Conservation (phyloP, 1,139 yeast species). For the Candida mesenterica region DNA sequence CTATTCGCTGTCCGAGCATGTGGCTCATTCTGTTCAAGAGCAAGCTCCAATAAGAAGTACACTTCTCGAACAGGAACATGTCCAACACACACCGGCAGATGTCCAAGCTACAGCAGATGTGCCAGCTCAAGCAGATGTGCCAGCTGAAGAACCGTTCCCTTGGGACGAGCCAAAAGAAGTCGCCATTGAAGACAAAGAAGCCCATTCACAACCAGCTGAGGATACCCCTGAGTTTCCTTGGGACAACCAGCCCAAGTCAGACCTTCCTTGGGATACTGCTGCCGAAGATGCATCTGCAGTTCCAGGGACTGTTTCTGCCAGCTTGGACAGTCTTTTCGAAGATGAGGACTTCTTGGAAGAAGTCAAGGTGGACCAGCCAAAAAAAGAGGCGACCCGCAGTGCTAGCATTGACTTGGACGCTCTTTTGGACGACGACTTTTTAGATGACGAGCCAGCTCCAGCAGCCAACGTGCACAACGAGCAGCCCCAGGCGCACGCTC, state of each 20-base stretch:
- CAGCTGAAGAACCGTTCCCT: no score
- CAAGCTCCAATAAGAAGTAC: no score
- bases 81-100: no score
- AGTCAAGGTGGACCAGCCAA: neutral
- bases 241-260: conserved; percentile 1
- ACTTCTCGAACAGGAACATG: no score
- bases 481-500: neutral
- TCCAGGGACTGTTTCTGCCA: neutral
- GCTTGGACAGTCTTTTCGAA: conserved; percentile 12
- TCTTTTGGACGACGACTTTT: conserved; percentile 38
- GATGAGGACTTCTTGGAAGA: conserved; percentile 19
- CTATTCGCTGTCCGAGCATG: neutral
- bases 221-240: conserved; percentile 4
- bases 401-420: conserved; percentile 37
- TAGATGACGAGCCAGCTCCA: conserved; percentile 14
- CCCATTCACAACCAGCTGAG: conserved; percentile 4
- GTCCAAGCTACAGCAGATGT: no score
- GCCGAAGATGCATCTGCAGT: neutral
- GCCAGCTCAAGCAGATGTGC: no score
- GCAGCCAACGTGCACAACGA: neutral
- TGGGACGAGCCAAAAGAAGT: neutral
- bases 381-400: neutral
- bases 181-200: neutral
- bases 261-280: neutral
- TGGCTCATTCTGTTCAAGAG: neutral